Conservation (phyloP, 164 flowering plant genomes). For the Warburgia ugandensis region DNA sequence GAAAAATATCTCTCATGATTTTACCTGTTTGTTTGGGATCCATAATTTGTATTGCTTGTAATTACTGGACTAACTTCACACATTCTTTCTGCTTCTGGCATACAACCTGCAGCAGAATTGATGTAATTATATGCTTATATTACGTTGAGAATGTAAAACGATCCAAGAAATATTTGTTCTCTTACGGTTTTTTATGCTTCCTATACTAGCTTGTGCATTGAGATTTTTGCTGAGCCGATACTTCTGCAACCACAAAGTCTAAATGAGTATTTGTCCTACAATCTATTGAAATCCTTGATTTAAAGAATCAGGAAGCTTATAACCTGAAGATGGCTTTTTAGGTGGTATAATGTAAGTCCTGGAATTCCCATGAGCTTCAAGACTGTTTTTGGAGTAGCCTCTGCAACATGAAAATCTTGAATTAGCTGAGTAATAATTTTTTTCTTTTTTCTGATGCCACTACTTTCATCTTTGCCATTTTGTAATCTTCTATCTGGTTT, state of each 20-base stretch:
- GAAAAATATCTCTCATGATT: not conserved
- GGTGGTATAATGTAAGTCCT: slow-evolving; percentile 92
- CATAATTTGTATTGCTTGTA: slow-evolving; percentile 33
- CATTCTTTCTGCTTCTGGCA: slow-evolving; percentile 36
- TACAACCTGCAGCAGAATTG: slow-evolving; percentile 19
- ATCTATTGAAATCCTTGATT: not conserved
- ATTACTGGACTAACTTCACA: slow-evolving; percentile 43
- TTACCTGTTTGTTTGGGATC: slow-evolving; percentile 63
- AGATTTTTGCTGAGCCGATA: slow-evolving; percentile 83
- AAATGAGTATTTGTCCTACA: slow-evolving; percentile 7
- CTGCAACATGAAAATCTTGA: slow-evolving; percentile 33
- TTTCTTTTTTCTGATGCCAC: not conserved
- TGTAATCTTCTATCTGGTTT: slow-evolving; percentile 1
- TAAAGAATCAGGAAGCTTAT: not conserved
- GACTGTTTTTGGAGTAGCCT: slow-evolving; percentile 93
- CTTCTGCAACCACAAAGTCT: slow-evolving; percentile 43
- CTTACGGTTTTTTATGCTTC: slow-evolving; percentile 52
- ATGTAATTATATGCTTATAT: not conserved
- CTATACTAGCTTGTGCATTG: slow-evolving; percentile 56
- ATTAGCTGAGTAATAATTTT: slow-evolving; percentile 6
- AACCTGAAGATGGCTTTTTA: slow-evolving; percentile 98
- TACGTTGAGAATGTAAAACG: not conserved
- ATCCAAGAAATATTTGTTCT: not conserved
- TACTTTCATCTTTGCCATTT: not conserved
- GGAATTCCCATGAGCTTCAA: slow-evolving; percentile 95